Conservation (phyloP, 2,329 filamentous ascomycete genomes). For the Nannizziopsis barbatae region DNA sequence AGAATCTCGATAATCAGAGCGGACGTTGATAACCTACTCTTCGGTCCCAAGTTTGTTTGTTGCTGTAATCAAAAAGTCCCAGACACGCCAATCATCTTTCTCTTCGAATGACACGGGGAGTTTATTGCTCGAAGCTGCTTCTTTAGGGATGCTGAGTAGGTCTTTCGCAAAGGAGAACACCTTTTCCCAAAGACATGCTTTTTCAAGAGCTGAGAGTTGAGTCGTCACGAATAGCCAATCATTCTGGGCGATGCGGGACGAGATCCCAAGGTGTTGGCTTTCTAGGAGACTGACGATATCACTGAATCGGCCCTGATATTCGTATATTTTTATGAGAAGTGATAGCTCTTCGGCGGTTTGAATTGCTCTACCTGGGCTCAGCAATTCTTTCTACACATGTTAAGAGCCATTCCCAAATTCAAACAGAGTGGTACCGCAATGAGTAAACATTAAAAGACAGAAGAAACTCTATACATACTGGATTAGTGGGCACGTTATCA, state of each 20-base stretch:
- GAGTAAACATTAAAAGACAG: conserved; percentile 1
- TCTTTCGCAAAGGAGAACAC: conserved; percentile 28
- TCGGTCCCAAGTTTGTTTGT: conserved; percentile 23
- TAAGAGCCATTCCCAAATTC: conserved; percentile 7
- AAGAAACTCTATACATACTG: conserved; percentile 24
- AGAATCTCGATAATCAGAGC: conserved; percentile 7
- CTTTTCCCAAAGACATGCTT: conserved; percentile 31
- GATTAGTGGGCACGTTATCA: conserved; percentile 33
- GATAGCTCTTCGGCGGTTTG: conserved; percentile 38
- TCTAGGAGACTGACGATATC: conserved; percentile 36
- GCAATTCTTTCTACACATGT: conserved; percentile 29
- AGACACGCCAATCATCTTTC: conserved; percentile 38
- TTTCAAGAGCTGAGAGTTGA: conserved; percentile 31
- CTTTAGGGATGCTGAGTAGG: conserved; percentile 28
- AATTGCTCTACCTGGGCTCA: conserved; percentile 35
- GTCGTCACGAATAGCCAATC: conserved; percentile 34
- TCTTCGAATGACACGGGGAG: conserved; percentile 22
- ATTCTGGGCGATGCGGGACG: conserved; percentile 34
- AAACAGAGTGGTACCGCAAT: not conserved
- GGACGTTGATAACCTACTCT: conserved; percentile 24
- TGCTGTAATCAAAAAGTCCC: conserved; percentile 33
- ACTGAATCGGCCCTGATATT: conserved; percentile 29
- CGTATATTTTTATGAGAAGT: conserved; percentile 36
- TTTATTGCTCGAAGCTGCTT: conserved; percentile 21
- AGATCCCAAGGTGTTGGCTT: conserved; percentile 32